Evolutionary conservation across 1,139 yeast species (phyloP), one percentile per base, ranked within the genome.

Genomic region (Diutina rugosa): DNA sequence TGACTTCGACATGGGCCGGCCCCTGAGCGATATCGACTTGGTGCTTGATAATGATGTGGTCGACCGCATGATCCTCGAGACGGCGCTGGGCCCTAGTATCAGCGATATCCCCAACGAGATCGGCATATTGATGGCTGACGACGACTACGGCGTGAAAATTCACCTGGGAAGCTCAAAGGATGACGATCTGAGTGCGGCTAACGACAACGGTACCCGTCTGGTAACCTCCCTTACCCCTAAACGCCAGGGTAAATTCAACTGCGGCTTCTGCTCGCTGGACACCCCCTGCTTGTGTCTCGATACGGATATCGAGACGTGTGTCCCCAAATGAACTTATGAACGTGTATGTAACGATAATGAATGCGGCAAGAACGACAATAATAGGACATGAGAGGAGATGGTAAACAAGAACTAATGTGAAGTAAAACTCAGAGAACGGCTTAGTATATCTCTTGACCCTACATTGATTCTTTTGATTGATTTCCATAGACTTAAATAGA

Each of bases 181-280:
- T 12, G 51, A 47, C 3, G 53, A 49, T 6, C 14, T 18, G 53
- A 18, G 46, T 18, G 26, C 46, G n/a, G 10, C 26, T n/a, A n/a
- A 18, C 46, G 46, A 44, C 26, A 21, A 6, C 1, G 46, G 46
- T 5, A n/a, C 14, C 6, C 10, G 41, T 10, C 41, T 35, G 41
- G 41, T n/a, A 4, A 35, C 41, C n/a, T 35, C 41, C n/a, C 14
- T 35, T 1, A 35, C 41, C 3, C 14, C 35, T 2, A 47, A 14
- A 47, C 51, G 18, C 18, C 35, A 12, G 35, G 46, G 18, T 6
- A 44, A 44, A 21, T 14, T 47, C 16, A 47, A 47, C 55, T 74
- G 79, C 61, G 79, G 78, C n/a, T 76, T 74, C 61, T 75, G 79
- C 61, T 64, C 71, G 32, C 69, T 68, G 57, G 78, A 71, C 55